These are phyloP conservation scores for Chlamydomonas sphaeroides DNA, from an alignment of 139 green algal species.

Conservation along the genomic window DNA sequence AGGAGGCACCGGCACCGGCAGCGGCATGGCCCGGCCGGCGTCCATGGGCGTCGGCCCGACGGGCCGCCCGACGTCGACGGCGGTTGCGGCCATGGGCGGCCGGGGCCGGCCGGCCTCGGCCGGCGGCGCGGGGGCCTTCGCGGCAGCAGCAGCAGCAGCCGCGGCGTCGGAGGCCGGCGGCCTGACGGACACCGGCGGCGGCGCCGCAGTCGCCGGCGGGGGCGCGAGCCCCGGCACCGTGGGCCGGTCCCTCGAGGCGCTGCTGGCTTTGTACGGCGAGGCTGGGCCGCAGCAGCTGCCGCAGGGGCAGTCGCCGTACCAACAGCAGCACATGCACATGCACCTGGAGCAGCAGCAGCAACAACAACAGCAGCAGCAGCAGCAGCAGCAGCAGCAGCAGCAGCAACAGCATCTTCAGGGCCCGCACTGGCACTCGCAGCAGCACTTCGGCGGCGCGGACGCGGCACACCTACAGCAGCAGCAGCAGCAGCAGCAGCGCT, in stretches of 20 bases:
- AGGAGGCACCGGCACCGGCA: not conserved
- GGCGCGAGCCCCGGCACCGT: not conserved
- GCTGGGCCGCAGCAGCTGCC: not conserved
- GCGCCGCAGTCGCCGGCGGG: not conserved
- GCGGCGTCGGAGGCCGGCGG: not conserved
- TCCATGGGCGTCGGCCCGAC: not conserved
- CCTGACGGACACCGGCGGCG: too few species aligned
- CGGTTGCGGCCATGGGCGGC: too few species aligned
- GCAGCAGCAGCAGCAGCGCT: too few species aligned
- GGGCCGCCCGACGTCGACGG: not conserved
- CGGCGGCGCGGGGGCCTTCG: not conserved
- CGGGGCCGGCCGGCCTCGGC: too few species aligned
- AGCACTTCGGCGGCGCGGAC: too few species aligned
- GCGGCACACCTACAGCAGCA: too few species aligned
- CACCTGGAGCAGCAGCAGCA: slow-evolving; percentile 8
- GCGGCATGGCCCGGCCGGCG: not conserved
- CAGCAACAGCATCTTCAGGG: not conserved
- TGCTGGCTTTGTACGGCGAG: not conserved
- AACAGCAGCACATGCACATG: not conserved
- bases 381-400: not conserved
- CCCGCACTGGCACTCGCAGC: not conserved
- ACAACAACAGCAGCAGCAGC: slow-evolving; percentile 6
- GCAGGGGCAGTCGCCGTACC: not conserved
- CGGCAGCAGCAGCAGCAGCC: slow-evolving; percentile 1
- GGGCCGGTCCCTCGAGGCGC: slow-evolving; percentile 1